These are phyloP conservation scores for Adansonia rubrostipa DNA, from an alignment of 441 rosid species.

Conservation along the genomic window DNA sequence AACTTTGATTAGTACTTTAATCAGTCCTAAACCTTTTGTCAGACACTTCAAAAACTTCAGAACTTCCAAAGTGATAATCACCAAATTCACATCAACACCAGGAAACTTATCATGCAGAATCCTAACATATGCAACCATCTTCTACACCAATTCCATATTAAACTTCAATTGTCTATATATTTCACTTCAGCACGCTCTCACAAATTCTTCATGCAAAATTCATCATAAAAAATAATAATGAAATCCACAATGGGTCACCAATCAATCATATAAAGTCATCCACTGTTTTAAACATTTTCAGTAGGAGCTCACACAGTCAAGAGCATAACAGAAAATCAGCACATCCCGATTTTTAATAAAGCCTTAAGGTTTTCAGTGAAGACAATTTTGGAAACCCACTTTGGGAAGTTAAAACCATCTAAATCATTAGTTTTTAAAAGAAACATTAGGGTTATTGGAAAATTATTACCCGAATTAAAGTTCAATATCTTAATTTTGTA, in stretches of 20 bases:
- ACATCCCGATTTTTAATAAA: not conserved
- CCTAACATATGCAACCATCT: constrained; percentile 14
- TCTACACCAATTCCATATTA: not conserved
- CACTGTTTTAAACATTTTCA: not conserved
- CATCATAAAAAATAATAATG: not conserved
- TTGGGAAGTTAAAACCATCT: constrained; percentile 7
- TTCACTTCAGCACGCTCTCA: not conserved
- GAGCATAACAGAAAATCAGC: not conserved
- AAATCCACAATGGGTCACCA: constrained; percentile 8
- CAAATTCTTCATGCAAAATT: constrained; percentile 17
- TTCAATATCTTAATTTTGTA: not conserved
- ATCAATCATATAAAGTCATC: not conserved
- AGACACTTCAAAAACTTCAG: constrained; percentile 11
- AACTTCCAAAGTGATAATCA: not conserved
- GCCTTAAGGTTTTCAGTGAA: not conserved
- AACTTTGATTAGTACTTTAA: not conserved
- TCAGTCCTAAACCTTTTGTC: constrained; percentile 4
- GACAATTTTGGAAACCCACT: constrained; percentile 12
- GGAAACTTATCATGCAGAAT: constrained; percentile 17
- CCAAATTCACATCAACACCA: constrained; percentile 12
- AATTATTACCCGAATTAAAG: not conserved
- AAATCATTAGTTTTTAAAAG: not conserved
- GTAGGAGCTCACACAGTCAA: not conserved
- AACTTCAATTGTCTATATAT: not conserved
- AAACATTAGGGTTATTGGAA: not conserved